A percentile compares a stretch with the other conserved stretches of the same genome.
Evolutionary conservation across 352 stramenopile genomes (phyloP).

Genomic region (Pythium oligandrum): DNA sequence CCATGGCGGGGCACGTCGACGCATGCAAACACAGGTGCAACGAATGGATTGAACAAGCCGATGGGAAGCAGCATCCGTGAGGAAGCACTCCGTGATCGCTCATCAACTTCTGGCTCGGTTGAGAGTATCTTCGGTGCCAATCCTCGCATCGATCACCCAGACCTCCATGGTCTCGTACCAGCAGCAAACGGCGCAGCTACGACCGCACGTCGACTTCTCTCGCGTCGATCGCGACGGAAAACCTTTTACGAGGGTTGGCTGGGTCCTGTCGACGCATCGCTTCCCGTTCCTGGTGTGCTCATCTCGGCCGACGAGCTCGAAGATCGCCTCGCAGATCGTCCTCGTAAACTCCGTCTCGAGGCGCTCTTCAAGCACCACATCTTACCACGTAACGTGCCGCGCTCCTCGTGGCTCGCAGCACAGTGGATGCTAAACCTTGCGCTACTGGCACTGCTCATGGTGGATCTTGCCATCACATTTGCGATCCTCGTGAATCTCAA

Average conservation of each 20-base stretch:
- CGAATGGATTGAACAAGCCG: conserved; percentile 2
- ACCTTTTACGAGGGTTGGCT: conserved; percentile 71
- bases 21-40: too few species aligned
- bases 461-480: conserved; percentile 76
- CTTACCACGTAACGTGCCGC: conserved; percentile 51
- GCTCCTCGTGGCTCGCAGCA: conserved; percentile 44
- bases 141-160: conserved; percentile 17
- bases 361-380: conserved; percentile 45
- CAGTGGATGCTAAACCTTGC: conserved; percentile 69
- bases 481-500: conserved; percentile 78
- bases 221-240: conserved; percentile 16
- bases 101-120: conserved; percentile 37
- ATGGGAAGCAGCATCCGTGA: conserved; percentile 57
- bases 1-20: too few species aligned
- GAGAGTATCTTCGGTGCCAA: conserved; percentile 11
- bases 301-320: conserved; percentile 65
- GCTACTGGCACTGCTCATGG: conserved; percentile 59
- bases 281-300: conserved; percentile 65
- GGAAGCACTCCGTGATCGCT: conserved; percentile 60
- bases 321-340: conserved; percentile 44
- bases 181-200: conserved; percentile 9
- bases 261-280: conserved; percentile 61
- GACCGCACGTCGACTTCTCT: background rate
- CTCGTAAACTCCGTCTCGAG: conserved; percentile 29
- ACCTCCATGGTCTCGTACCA: conserved; percentile 16